Base-by-base conservation (phyloP, 108 stramenopile genomes). In the Nannochloropsis salina region DNA sequence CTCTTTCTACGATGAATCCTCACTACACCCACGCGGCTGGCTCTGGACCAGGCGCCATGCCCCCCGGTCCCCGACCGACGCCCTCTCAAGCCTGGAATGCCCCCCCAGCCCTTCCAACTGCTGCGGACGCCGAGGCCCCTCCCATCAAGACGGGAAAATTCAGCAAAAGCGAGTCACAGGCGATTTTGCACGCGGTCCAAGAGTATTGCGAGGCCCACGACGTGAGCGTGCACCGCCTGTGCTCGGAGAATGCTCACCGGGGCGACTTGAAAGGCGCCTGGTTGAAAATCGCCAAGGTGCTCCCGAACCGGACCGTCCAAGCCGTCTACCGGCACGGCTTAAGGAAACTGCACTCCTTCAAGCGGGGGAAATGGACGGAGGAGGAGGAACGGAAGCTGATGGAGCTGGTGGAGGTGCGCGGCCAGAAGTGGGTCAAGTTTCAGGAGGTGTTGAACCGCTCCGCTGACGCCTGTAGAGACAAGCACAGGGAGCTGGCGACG, bases 291-390 rank as follows among this genome's bases (percentile, higher is more conserved):
- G 87, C 87, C 0, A 61, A 88, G 4, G 83, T 83, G 9, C 80
- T 88, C 22, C 87, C 87, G 9, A 83, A 88, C 9, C 45, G 87
- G 22, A 80, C 84, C 5, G 84, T 85, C 8, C 84, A 85, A 83
- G 87, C 88, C 61, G 44, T 85, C 22, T 88, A 88, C n/a, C 45
- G 88, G 10, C 88, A 88, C 81, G 88, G 88, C 9, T 81, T 85
- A 31, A 84, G 88, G 9, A 51, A 83, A 41, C 84, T 88, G 11
- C 85, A 85, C 80, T 47, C 83, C 0, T n/a, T 79, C 21, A 88
- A 88, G 45, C 85, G 42, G 42, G 88, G 88, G 15, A 20, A 83
- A n/a, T 88, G 88, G 88, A 82, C 41, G 2, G 22, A 41, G 9
- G 85, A 82, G 31, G 88, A 88, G 42, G 88, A 80, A 44, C 31